A percentile compares a stretch with the other conserved stretches of the same genome.
phyloP scores from a whole-genome alignment of 2,329 filamentous ascomycete genomes.

The Colletotrichum navitas region DNA sequence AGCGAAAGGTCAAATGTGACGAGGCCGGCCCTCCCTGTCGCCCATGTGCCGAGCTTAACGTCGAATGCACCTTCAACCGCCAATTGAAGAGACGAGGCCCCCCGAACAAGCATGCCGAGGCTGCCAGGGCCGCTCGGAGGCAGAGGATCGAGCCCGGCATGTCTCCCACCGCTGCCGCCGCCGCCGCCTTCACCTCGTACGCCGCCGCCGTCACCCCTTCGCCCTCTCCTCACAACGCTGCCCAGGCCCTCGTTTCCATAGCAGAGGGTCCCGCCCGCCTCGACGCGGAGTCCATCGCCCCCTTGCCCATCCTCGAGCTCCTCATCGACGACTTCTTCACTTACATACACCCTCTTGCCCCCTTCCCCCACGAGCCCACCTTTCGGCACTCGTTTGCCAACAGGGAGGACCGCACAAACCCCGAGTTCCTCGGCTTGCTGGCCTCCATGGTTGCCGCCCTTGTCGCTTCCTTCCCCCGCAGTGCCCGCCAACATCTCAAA shows the following conservation, averaged over 20 bases:
- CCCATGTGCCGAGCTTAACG: conserved; percentile 67
- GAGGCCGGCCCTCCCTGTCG: conserved; percentile 68
- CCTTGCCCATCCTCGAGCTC: conserved; percentile 74
- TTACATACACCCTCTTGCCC: conserved; percentile 81
- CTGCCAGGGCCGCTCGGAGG: conserved; percentile 66
- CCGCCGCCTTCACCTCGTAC: conserved; percentile 22
- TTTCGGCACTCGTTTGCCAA: conserved; percentile 77
- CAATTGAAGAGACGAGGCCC: conserved; percentile 70
- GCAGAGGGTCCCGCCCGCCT: conserved; percentile 55
- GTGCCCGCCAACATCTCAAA: conserved; percentile 77
- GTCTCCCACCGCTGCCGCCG: conserved; percentile 9
- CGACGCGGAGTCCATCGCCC: conserved; percentile 78
- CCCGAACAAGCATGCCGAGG: conserved; percentile 70
- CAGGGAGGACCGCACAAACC: conserved; percentile 74
- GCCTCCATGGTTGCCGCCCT: conserved; percentile 80
- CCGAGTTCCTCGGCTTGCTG: conserved; percentile 76
- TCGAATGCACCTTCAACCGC: conserved; percentile 69
- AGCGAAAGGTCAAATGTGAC: conserved; percentile 73
- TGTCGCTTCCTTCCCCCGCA: conserved; percentile 82
- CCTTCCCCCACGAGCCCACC: conserved; percentile 83
- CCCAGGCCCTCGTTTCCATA: conserved; percentile 63
- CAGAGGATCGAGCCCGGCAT: conserved; percentile 53
- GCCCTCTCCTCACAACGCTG: conserved; percentile 60
- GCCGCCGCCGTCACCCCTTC: conserved; percentile 46
- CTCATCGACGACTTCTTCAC: conserved; percentile 87